These are phyloP conservation scores for Boletellus ananiceps DNA, from an alignment of 768 basidiomycete genomes.

Conservation along the genomic window DNA sequence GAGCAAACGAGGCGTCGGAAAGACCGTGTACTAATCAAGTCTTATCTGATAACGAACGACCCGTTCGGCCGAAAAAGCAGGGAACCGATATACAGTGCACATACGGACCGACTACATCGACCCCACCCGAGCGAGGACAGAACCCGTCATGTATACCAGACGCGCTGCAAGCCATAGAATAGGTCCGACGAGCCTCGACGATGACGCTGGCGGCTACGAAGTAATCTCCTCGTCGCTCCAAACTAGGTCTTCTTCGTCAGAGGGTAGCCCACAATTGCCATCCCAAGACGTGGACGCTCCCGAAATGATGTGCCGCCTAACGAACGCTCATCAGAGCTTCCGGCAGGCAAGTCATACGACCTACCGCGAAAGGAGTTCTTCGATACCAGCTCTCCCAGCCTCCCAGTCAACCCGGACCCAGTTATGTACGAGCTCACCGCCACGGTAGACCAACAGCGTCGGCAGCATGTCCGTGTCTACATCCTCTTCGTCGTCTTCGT, in stretches of 20 bases:
- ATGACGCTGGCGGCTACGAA: not conserved
- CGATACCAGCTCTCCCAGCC: conserved; percentile 60
- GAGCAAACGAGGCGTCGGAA: no score
- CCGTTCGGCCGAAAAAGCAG: no score
- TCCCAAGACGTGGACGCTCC: conserved; percentile 18
- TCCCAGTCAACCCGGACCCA: conserved; percentile 91
- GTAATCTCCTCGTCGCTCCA: conserved; percentile 49
- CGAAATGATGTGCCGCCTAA: conserved; percentile 27
- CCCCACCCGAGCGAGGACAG: no score
- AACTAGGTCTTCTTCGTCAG: conserved; percentile 47
- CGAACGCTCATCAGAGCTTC: not conserved
- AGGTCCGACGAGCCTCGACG: not conserved
- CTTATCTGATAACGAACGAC: no score
- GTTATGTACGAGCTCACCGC: conserved; percentile 78
- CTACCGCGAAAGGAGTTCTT: conserved; percentile 63
- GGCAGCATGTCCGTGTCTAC: conserved; percentile 80
- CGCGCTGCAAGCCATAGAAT: not conserved
- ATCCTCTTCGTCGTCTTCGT: conserved; percentile 51
- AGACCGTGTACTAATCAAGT: no score
- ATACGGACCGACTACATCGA: no score
- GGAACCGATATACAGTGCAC: no score
- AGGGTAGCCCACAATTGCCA: conserved; percentile 45
- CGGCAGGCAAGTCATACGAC: not conserved
- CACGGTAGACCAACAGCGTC: conserved; percentile 72
- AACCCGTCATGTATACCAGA: no score